A percentile compares a stretch with the other conserved stretches of the same genome.
Evolutionary conservation across 495 filamentous ascomycete species (phyloP).

Genomic region (Aspergillus saccharolyticus): DNA sequence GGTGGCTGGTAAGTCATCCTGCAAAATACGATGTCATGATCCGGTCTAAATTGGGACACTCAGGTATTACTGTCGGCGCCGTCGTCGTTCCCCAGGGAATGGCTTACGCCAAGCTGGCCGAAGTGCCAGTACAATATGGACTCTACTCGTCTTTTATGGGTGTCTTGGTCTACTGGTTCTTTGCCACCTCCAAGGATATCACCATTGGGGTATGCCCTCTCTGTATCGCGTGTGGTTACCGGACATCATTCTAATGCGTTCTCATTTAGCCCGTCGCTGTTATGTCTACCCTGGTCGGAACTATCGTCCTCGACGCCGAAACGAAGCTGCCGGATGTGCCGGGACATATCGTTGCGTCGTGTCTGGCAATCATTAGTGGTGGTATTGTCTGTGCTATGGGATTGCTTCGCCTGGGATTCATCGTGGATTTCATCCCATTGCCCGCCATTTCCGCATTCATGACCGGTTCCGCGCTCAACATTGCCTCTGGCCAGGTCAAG

Average conservation of each 20-base stretch:
- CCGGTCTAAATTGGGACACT: background rate
- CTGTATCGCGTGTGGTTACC: background rate
- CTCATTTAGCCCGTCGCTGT: conserved; percentile 79
- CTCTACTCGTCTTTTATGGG: conserved; percentile 98
- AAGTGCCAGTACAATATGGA: conserved; percentile 73
- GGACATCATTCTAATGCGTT: conserved; percentile 14
- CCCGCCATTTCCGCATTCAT: conserved; percentile 94
- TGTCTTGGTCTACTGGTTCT: conserved; percentile 95
- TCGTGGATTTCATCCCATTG: conserved; percentile 93
- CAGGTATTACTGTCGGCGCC: conserved; percentile 87
- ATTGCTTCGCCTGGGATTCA: conserved; percentile 74
- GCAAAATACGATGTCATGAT: background rate
- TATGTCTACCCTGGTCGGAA: conserved; percentile 84
- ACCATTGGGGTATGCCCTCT: conserved; percentile 83
- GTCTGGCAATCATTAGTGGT: conserved; percentile 75
- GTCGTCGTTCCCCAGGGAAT: conserved; percentile 97
- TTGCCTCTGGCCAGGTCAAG: conserved; percentile 82
- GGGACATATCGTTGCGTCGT: conserved; percentile 64
- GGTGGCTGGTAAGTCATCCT: conserved; percentile 66
- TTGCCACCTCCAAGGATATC: conserved; percentile 98
- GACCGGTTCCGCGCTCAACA: conserved; percentile 94
- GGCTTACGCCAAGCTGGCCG: conserved; percentile 88
- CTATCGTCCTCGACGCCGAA: conserved; percentile 61
- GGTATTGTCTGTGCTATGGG: conserved; percentile 80
- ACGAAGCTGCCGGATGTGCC: conserved; percentile 54